Conservation (phyloP, 441 rosid species). For the Lepidium campestre region DNA sequence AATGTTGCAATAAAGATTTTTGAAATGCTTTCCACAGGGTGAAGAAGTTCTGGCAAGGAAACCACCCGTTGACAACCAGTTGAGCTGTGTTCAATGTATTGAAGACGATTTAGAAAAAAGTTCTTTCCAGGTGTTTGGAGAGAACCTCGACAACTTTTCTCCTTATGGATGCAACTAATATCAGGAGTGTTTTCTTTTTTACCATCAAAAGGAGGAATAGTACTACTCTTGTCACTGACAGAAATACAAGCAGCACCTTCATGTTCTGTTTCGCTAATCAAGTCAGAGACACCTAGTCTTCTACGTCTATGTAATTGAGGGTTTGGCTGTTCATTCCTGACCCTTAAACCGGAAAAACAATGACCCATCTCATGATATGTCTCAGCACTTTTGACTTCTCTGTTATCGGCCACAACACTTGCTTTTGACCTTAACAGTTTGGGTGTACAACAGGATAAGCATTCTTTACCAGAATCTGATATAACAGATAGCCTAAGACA, state of each 20-base stretch:
- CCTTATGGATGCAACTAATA: constrained; percentile 11
- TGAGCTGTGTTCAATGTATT: constrained; percentile 38
- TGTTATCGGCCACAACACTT: constrained; percentile 7
- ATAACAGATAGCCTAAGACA: constrained; percentile 36
- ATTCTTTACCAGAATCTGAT: constrained; percentile 28
- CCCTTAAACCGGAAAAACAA: constrained; percentile 18
- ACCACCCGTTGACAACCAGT: constrained; percentile 33
- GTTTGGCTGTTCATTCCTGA: constrained; percentile 16
- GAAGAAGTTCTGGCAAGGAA: constrained; percentile 76
- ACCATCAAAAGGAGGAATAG: constrained; percentile 11
- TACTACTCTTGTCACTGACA: constrained; percentile 20
- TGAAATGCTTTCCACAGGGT: constrained; percentile 60
- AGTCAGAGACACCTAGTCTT: constrained; percentile 13
- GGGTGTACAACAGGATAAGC: constrained; percentile 13
- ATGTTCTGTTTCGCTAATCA: constrained; percentile 4
- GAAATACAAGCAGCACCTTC: constrained; percentile 17
- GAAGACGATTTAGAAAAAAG: constrained; percentile 73
- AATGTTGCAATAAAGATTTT: constrained; percentile 82
- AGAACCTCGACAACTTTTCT: constrained; percentile 12
- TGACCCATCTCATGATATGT: constrained; percentile 21
- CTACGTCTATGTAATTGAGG: constrained; percentile 4
- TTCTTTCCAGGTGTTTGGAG: constrained; percentile 53
- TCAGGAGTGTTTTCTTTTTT: constrained; percentile 16
- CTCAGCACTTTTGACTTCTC: constrained; percentile 22
- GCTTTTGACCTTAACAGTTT: constrained; percentile 17